These are phyloP conservation scores for Quercus lobata DNA, from an alignment of 331 rosid species.

Conservation along the genomic window DNA sequence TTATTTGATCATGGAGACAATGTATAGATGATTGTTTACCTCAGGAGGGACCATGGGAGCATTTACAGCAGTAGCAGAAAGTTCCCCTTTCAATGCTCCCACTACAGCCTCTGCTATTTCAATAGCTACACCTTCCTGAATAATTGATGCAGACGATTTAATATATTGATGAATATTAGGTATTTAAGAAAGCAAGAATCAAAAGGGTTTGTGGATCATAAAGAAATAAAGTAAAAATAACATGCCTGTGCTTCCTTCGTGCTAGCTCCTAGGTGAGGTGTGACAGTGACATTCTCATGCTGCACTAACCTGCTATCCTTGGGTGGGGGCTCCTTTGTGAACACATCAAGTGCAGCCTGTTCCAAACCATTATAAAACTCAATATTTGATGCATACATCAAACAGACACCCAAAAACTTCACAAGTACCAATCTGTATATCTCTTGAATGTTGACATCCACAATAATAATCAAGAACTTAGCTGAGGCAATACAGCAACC, in stretches of 20 bases:
- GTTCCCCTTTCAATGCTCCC: conserved; percentile 88
- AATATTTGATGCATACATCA: not conserved
- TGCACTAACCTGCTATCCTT: conserved; percentile 72
- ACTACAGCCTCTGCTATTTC: conserved; percentile 97
- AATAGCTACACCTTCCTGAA: conserved; percentile 92
- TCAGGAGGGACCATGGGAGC: conserved; percentile 96
- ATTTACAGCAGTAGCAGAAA: conserved; percentile 90
- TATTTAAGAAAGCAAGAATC: not conserved
- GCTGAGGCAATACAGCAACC: not conserved
- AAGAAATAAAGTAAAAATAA: not conserved
- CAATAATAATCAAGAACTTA: not conserved
- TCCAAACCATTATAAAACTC: conserved; percentile 8
- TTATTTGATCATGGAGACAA: not conserved
- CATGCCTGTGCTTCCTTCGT: conserved; percentile 88
- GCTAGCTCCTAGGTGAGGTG: conserved; percentile 99
- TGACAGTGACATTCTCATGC: conserved; percentile 72
- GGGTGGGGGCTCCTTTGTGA: conserved; percentile 82
- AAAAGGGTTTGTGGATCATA: not conserved
- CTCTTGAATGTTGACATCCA: not conserved
- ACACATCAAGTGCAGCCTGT: conserved; percentile 94
- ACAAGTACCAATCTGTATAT: not conserved
- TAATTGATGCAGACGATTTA: not conserved
- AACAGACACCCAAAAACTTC: not conserved
- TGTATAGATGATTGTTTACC: conserved; percentile 34
- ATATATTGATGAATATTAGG: not conserved